phyloP scores from a whole-genome alignment of 768 basidiomycete genomes.

The Auricularia cornea region DNA sequence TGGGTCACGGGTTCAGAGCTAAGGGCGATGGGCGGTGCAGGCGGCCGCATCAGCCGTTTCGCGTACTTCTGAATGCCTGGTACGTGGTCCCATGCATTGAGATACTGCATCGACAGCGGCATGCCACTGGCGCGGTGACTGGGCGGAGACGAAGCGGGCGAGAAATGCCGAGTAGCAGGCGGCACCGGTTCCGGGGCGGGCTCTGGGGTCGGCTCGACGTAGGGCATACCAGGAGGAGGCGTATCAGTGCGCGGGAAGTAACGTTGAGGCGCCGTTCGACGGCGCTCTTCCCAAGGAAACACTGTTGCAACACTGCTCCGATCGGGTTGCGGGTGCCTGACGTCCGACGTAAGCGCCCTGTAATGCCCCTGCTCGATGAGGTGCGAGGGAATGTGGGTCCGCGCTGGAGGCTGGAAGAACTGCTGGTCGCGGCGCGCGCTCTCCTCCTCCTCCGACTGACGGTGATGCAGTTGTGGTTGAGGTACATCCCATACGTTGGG shows the following conservation, averaged over 20 bases:
- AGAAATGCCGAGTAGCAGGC: conserved; percentile 15
- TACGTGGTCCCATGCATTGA: conserved; percentile 80
- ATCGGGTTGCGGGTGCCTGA: conserved; percentile 40
- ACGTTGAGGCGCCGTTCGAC: conserved; percentile 55
- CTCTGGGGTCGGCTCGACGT: conserved; percentile 6
- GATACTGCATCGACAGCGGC: conserved; percentile 52
- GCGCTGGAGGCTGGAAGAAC: conserved; percentile 55
- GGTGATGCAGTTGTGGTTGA: conserved; percentile 27
- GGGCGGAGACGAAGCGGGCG: conserved; percentile 1
- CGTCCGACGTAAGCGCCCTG: conserved; percentile 36
- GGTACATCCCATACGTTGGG: conserved; percentile 80
- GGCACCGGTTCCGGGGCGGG: conserved; percentile 21
- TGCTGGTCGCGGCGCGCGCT: conserved; percentile 28
- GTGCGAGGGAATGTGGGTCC: conserved; percentile 55
- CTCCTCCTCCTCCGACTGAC: not conserved
- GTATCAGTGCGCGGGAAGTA: conserved; percentile 63
- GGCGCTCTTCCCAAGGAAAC: conserved; percentile 93
- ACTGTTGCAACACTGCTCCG: conserved; percentile 61
- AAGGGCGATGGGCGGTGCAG: conserved; percentile 36
- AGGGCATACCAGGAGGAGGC: conserved; percentile 33
- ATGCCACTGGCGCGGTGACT: conserved; percentile 29
- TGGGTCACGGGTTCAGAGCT: conserved; percentile 38
- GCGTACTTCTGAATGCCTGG: conserved; percentile 77
- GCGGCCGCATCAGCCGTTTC: conserved; percentile 43
- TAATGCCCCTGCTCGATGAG: conserved; percentile 70